These are phyloP conservation scores for Ogataea philodendri DNA, from an alignment of 805 yeast genomes.

Conservation along the genomic window DNA sequence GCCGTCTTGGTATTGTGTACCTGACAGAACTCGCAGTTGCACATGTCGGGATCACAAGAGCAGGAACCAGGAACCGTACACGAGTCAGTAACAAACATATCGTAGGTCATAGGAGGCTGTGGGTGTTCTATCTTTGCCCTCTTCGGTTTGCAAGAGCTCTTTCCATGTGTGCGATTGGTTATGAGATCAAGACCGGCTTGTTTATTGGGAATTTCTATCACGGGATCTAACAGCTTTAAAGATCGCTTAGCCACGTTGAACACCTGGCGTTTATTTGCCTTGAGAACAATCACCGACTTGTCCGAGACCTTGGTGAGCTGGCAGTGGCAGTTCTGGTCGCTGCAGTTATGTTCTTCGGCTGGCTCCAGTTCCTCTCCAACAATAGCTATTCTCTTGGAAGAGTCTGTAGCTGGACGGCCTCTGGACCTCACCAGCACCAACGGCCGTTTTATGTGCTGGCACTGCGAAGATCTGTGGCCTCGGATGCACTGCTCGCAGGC, in stretches of 20 bases:
- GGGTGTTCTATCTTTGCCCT: not conserved
- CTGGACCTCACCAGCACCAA: slow-evolving; percentile 84
- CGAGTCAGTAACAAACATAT: slow-evolving; percentile 32
- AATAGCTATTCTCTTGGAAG: slow-evolving; percentile 58
- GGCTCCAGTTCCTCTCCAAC: slow-evolving; percentile 39
- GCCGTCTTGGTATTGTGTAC: slow-evolving; percentile 25
- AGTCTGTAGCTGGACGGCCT: slow-evolving; percentile 75
- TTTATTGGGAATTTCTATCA: slow-evolving; percentile 33
- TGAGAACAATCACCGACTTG: slow-evolving; percentile 32
- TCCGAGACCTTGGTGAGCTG: not conserved
- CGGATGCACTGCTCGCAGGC: slow-evolving; percentile 86
- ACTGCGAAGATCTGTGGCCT: slow-evolving; percentile 87
- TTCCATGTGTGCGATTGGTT: slow-evolving; percentile 24
- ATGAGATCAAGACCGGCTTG: slow-evolving; percentile 33
- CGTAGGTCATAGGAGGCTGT: slow-evolving; percentile 21
- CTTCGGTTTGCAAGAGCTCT: slow-evolving; percentile 15
- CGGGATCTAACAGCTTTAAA: slow-evolving; percentile 34
- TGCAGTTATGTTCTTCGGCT: slow-evolving; percentile 6
- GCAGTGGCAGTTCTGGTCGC: slow-evolving; percentile 9
- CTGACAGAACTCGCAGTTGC: slow-evolving; percentile 33
- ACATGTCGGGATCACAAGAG: slow-evolving; percentile 32
- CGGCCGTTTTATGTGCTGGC: slow-evolving; percentile 78
- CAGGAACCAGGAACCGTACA: slow-evolving; percentile 38
- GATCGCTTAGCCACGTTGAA: slow-evolving; percentile 37
- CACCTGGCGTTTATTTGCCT: slow-evolving; percentile 36